These are phyloP conservation scores for Ampelomyces quisqualis DNA, from an alignment of 2,329 filamentous ascomycete genomes.

Conservation along the genomic window DNA sequence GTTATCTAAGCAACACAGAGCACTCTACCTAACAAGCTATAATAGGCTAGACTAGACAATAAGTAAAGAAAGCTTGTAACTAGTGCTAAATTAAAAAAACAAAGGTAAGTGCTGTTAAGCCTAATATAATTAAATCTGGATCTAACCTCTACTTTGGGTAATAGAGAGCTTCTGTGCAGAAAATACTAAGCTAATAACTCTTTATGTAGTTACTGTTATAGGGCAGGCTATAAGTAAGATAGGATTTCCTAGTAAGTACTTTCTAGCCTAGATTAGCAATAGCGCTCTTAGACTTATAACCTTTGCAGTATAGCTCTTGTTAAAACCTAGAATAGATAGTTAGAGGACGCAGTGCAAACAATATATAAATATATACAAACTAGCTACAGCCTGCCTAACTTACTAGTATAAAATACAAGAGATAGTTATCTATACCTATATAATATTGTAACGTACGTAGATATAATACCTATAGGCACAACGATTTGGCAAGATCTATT, in stretches of 20 bases:
- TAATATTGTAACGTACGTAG: background rate
- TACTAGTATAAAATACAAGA: background rate
- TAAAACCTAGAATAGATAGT: background rate
- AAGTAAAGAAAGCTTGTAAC: slow-evolving; percentile 11
- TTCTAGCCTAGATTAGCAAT: background rate
- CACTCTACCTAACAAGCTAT: background rate
- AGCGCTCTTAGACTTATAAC: background rate
- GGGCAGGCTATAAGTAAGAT: background rate
- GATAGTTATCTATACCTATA: background rate
- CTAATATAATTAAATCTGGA: slow-evolving; percentile 1
- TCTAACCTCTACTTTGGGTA: slow-evolving; percentile 1
- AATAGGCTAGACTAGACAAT: slow-evolving; percentile 4
- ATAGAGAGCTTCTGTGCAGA: background rate
- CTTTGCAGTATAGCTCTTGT: background rate
- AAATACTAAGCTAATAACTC: background rate
- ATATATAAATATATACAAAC: background rate
- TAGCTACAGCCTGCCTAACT: background rate
- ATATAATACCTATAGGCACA: background rate
- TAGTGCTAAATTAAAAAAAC: slow-evolving; percentile 8
- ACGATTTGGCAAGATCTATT: background rate
- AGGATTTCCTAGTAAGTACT: background rate
- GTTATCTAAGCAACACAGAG: background rate
- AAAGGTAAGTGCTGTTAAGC: slow-evolving; percentile 6
- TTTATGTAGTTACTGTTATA: background rate
- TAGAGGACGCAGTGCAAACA: background rate